Conservation (phyloP, 371 early-diverging fungal genomes). For the Smittium mucronatum region DNA sequence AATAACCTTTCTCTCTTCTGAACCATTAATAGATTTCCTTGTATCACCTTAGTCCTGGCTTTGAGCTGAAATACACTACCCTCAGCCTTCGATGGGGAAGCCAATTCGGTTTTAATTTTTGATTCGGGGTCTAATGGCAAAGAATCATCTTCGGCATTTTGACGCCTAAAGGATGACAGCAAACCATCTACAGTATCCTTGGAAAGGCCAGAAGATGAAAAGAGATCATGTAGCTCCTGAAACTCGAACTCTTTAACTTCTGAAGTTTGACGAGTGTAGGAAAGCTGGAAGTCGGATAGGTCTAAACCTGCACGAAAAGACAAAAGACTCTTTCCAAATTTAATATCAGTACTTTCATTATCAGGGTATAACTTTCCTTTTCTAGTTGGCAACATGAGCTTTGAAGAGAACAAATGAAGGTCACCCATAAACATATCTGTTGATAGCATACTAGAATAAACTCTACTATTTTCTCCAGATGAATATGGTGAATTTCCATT, state of each 20-base stretch:
- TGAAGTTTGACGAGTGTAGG: slow-evolving; percentile 29
- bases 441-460: neutral
- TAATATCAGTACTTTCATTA: slow-evolving; percentile 29
- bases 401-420: slow-evolving; percentile 26
- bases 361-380: slow-evolving; percentile 33
- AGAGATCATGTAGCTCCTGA: slow-evolving; percentile 18
- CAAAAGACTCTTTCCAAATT: slow-evolving; percentile 30
- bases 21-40: slow-evolving; percentile 1
- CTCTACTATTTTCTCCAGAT: neutral
- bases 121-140: neutral
- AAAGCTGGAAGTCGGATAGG: slow-evolving; percentile 26
- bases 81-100: slow-evolving; percentile 5
- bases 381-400: slow-evolving; percentile 33
- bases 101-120: neutral
- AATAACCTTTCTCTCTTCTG: neutral
- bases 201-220: slow-evolving; percentile 1
- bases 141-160: neutral
- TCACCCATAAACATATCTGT: slow-evolving; percentile 3
- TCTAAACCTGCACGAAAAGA: slow-evolving; percentile 31
- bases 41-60: slow-evolving; percentile 7
- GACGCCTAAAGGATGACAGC: neutral
- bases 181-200: neutral
- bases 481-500: neutral
- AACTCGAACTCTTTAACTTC: slow-evolving; percentile 33
- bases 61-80: slow-evolving; percentile 7